phyloP scores from a whole-genome alignment of 768 basidiomycete genomes.

The Tricholoma bakamatsutake region DNA sequence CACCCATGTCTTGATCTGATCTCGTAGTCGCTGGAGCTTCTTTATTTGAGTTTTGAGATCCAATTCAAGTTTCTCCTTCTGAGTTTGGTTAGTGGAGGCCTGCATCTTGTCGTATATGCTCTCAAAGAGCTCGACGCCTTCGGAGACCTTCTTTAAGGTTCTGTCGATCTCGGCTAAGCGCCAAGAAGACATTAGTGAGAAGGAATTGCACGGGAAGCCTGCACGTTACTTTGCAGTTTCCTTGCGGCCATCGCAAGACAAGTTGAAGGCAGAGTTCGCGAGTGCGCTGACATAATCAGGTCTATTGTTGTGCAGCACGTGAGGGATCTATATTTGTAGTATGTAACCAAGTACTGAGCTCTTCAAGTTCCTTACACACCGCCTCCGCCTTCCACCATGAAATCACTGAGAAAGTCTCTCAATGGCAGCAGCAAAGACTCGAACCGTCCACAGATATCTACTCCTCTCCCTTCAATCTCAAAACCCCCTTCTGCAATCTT shows the following conservation, averaged over 20 bases:
- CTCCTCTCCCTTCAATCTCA: constrained; percentile 61
- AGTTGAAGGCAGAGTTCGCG: too few species aligned
- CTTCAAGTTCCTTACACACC: constrained; percentile 22
- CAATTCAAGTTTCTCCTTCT: constrained; percentile 48
- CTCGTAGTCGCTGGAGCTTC: constrained; percentile 96
- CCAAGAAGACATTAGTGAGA: neutral
- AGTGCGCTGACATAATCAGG: too few species aligned
- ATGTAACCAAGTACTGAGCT: constrained; percentile 8
- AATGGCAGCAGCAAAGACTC: constrained; percentile 60
- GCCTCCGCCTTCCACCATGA: constrained; percentile 46
- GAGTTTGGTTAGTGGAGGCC: constrained; percentile 80
- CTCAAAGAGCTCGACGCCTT: constrained; percentile 94
- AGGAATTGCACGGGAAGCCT: neutral
- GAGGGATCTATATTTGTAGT: constrained; percentile 15
- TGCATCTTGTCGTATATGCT: constrained; percentile 99
- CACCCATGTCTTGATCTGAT: constrained; percentile 99
- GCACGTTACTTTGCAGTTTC: constrained; percentile 74
- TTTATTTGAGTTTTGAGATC: constrained; percentile 86
- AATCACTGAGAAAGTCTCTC: constrained; percentile 78
- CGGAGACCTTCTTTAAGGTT: constrained; percentile 93
- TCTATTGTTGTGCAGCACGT: constrained; percentile 15
- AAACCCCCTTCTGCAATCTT: constrained; percentile 66
- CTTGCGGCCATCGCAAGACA: constrained; percentile 67
- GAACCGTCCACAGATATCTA: constrained; percentile 60
- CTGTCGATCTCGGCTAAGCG: constrained; percentile 94